These are phyloP conservation scores for Poa annua DNA, from an alignment of 176 grass and related monocot species.

Conservation along the genomic window DNA sequence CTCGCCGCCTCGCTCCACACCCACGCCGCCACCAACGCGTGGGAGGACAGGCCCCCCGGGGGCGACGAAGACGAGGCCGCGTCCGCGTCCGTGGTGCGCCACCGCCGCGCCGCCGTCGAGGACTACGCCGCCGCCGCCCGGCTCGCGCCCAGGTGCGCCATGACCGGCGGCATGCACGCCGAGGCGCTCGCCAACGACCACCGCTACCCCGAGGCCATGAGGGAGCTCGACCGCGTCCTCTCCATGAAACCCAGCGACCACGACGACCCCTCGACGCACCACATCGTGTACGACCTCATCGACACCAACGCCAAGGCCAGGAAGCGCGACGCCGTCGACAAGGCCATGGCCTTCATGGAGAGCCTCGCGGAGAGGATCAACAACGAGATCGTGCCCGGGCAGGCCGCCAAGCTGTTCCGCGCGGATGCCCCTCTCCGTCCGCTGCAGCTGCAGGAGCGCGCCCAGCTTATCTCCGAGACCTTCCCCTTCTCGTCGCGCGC, in stretches of 20 bases:
- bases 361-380: not conserved
- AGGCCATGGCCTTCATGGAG: not conserved
- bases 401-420: not conserved
- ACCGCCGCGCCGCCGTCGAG: not conserved
- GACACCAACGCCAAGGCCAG: not conserved
- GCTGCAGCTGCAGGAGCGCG: not conserved
- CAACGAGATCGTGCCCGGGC: not conserved
- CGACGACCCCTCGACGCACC: not conserved
- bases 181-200: not conserved
- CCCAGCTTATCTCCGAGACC: not conserved
- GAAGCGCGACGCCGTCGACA: not conserved
- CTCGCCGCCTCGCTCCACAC: not conserved
- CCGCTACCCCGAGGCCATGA: not conserved
- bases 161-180: not conserved
- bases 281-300: not conserved
- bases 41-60: not conserved
- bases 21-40: not conserved
- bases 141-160: constrained; percentile 3
- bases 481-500: not conserved
- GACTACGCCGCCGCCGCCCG: constrained; percentile 10
- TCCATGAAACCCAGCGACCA: too few relatives aligned
- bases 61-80: not conserved
- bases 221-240: not conserved
- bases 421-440: too few relatives aligned
- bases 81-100: not conserved